Percentiles rank a stretch among this genome's conserved stretches.
Evolutionary conservation across 352 stramenopile species (phyloP).

Genomic region (Pythium myriotylum): DNA sequence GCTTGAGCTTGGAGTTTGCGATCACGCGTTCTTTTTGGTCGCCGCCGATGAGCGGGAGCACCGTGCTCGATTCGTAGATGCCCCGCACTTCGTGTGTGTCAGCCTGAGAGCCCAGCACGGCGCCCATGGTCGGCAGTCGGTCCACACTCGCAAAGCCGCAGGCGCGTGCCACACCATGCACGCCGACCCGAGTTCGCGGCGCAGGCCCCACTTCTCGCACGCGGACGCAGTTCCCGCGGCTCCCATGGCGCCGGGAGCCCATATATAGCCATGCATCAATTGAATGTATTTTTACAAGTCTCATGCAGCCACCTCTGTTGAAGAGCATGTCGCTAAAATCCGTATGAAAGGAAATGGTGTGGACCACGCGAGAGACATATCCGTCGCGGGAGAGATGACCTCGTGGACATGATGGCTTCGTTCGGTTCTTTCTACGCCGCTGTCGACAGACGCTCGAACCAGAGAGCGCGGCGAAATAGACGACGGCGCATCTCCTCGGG

Average conservation of each 20-base stretch:
- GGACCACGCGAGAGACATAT: background rate
- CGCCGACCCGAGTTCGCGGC: background rate
- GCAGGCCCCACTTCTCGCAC: background rate
- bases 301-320: too few species aligned
- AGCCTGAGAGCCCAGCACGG: conserved; percentile 45
- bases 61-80: conserved; percentile 61
- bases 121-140: conserved; percentile 45
- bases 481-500: background rate
- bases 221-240: background rate
- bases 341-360: conserved; percentile 7
- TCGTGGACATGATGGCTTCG: conserved; percentile 7
- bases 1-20: conserved; percentile 46
- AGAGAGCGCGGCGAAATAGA: conserved; percentile 10
- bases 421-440: background rate
- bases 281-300: too few species aligned
- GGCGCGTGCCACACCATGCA: conserved; percentile 11
- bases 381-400: conserved; percentile 14
- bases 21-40: conserved; percentile 57
- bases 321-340: too few species aligned
- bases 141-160: background rate
- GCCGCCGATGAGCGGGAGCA: conserved; percentile 62
- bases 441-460: conserved; percentile 3
- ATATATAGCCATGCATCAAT: too few species aligned
- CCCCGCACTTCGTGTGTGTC: conserved; percentile 41
- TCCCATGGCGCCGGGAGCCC: too few species aligned